Evolutionary conservation across 768 basidiomycete genomes (phyloP).

Genomic region (Saitozyma sp.): DNA sequence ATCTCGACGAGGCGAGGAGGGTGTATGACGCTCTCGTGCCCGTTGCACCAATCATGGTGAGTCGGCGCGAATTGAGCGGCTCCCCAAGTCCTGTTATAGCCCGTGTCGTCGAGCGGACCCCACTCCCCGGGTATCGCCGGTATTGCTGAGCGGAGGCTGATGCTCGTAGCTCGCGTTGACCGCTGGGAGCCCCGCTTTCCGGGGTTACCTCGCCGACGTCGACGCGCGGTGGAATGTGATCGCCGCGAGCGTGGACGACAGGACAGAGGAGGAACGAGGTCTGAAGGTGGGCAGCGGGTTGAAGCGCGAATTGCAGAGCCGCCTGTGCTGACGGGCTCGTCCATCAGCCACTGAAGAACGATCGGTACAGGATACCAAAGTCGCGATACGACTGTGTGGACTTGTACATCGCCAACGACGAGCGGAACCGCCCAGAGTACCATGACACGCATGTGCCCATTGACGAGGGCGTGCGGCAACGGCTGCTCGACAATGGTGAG

Average conservation of each 20-base stretch:
- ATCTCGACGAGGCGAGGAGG: conserved; percentile 83
- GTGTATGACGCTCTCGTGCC: conserved; percentile 97
- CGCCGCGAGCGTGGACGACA: conserved; percentile 95
- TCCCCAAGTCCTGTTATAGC: neutral
- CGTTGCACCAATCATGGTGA: conserved; percentile 88
- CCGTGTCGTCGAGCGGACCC: too few relatives aligned
- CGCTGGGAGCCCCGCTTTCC: conserved; percentile 90
- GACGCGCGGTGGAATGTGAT: conserved; percentile 99
- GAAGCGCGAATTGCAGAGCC: neutral
- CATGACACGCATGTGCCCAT: conserved; percentile 83
- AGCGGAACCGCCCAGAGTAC: conserved; percentile 87
- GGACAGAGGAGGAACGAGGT: conserved; percentile 92
- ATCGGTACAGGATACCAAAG: conserved; percentile 81
- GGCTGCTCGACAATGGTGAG: conserved; percentile 75
- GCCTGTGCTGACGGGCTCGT: neutral
- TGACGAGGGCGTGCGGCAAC: conserved; percentile 70
- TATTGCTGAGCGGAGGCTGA: neutral
- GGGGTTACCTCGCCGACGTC: conserved; percentile 92
- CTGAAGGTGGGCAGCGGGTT: conserved; percentile 60
- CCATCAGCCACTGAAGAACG: conserved; percentile 70
- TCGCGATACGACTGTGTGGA: conserved; percentile 97
- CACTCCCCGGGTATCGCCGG: neutral
- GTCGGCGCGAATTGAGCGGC: conserved; percentile 17
- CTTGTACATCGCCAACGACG: conserved; percentile 82
- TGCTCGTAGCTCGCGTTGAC: conserved; percentile 76